Base-by-base conservation (phyloP, 306 rosid genomes). In the Elaeagnus macrophylla region DNA sequence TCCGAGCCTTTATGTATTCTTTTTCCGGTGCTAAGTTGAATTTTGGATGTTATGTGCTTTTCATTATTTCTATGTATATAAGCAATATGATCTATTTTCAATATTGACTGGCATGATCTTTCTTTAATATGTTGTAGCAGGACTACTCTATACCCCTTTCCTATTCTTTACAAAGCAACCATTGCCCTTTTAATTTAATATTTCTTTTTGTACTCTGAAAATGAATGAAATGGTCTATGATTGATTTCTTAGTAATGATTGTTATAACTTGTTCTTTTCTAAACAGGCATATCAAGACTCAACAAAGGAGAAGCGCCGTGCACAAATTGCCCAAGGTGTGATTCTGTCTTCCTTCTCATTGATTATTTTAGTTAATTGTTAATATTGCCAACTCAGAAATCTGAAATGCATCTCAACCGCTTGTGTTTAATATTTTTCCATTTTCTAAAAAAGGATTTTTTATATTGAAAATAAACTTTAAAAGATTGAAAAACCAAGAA, bases 261-360 rank as follows among this genome's bases (percentile, higher is more conserved):
- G 57, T 54, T 25, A 51, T 19, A 38, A 54, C 37, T 48, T 61
- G 56, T 7, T 73, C 53, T 53, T 71, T 39, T 18, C 6, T 60
- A 67, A 69, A 64, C 82, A 91, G 99, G 96, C 96, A 64, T 87
- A 93, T 71, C 96, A 81, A 82, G 96, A 93, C 8, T 87, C 99
- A 52, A 80, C 99, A 12, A 93, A 93, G 68, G 99, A 93, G 79
- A 93, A 73, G 68, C 88, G 95, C 9, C 99, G 99, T 60, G 77
- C 83, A 0, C 94, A 73, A 70, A 87, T 93, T 72, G 84, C 94
- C 65, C 99, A 93, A 82, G 97, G 97, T 91, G 73, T 73, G 41
- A 47, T 60, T 45, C 46, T 59, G 41, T 60, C 20, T 25, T 53
- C 35, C 65, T 54, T 44, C 39, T 42, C 16, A 18, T 14, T 49